Percentiles rank a stretch among this genome's conserved stretches.
phyloP scores from a whole-genome alignment of 2,329 filamentous ascomycete species.

The Fusarium sacchari region DNA sequence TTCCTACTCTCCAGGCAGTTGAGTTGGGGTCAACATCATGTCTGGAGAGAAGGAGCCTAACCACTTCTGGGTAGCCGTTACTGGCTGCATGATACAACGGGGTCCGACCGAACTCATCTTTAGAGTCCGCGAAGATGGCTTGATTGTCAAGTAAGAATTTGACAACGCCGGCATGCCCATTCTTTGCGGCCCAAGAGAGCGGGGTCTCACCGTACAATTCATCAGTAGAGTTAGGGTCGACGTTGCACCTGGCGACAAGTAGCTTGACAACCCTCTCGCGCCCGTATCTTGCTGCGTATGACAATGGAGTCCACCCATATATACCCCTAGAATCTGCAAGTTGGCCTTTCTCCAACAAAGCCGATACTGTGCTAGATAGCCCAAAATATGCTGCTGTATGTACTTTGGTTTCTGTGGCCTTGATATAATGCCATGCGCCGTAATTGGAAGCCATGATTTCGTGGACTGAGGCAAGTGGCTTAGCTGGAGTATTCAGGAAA shows the following conservation, averaged over 20 bases:
- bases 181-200: neutral
- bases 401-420: neutral
- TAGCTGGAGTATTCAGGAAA: fast-evolving
- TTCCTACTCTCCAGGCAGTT: fast-evolving
- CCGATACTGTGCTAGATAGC: fast-evolving
- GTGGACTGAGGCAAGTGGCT: fast-evolving
- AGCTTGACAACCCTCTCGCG: neutral
- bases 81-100: neutral
- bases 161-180: fast-evolving
- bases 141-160: fast-evolving
- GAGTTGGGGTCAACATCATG: neutral
- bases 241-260: fast-evolving
- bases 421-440: too few species aligned
- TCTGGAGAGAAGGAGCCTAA: neutral
- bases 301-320: fast-evolving
- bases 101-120: too few species aligned
- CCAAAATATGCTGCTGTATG: neutral
- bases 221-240: neutral
- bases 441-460: neutral
- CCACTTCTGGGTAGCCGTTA: neutral
- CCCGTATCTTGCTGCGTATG: neutral
- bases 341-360: neutral
- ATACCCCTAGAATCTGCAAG: neutral
- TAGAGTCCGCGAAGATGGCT: neutral
- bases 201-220: neutral